Evolutionary conservation across 176 grass and related monocot genomes (phyloP).

Genomic region (Phyllostachys edulis): DNA sequence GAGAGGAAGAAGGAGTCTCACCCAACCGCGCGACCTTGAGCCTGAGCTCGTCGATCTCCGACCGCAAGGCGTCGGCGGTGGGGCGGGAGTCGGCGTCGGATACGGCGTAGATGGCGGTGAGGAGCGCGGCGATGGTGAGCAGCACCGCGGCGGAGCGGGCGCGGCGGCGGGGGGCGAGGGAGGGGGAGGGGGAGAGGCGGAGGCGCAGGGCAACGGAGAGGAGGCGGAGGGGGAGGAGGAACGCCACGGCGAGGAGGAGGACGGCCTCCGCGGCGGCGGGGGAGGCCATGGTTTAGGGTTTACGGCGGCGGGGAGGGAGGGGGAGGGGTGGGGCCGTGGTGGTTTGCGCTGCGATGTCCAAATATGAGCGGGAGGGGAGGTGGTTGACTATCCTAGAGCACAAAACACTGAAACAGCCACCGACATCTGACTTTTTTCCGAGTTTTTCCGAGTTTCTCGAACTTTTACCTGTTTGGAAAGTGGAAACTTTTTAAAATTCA

Average conservation of each 20-base stretch:
- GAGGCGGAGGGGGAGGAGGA: constrained; percentile 52
- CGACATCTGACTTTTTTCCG: too few species aligned
- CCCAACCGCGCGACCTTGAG: constrained; percentile 58
- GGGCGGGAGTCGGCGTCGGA: constrained; percentile 5
- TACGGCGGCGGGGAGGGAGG: constrained; percentile 5
- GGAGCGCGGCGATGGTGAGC: constrained; percentile 34
- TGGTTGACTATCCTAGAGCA: too few species aligned
- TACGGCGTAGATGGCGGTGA: constrained; percentile 42
- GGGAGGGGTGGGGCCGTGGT: background rate
- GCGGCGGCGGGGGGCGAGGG: background rate
- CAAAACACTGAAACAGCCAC: too few species aligned
- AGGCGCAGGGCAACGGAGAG: constrained; percentile 24
- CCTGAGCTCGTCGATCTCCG: constrained; percentile 58
- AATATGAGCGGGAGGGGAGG: background rate
- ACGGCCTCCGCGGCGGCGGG: constrained; percentile 20
- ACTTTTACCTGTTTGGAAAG: too few species aligned
- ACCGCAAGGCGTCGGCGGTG: constrained; percentile 24
- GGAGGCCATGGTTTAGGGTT: constrained; percentile 53
- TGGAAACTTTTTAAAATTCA: too few species aligned
- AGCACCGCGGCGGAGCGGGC: constrained; percentile 23
- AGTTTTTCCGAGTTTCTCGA: too few species aligned
- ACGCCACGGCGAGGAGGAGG: constrained; percentile 26
- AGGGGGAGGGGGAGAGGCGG: background rate
- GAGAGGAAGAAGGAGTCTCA: constrained; percentile 25
- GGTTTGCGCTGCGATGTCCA: background rate